phyloP scores from a whole-genome alignment of 202 grass and related monocot species.

The Zoysia matrella region DNA sequence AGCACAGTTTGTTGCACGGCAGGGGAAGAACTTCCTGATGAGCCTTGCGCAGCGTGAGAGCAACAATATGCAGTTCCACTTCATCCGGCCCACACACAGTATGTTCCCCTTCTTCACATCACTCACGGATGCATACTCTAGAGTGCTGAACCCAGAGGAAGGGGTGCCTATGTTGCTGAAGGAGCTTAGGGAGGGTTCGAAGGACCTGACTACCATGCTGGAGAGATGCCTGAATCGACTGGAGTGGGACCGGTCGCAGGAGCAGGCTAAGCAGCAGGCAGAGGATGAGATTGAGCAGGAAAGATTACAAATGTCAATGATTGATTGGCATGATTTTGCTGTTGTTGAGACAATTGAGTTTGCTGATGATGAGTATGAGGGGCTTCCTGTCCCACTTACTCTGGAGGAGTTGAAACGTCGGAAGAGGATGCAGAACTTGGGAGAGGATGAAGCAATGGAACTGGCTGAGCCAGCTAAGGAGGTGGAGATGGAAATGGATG shows the following conservation, averaged over 20 bases:
- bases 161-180: slow-evolving; percentile 44
- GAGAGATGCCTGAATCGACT: slow-evolving; percentile 84
- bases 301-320: slow-evolving; percentile 86
- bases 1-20: slow-evolving; percentile 87
- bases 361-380: slow-evolving; percentile 82
- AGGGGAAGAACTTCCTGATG: slow-evolving; percentile 84
- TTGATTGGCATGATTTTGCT: slow-evolving; percentile 97
- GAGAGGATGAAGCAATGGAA: slow-evolving; percentile 59
- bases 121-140: slow-evolving; percentile 80
- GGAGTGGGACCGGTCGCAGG: slow-evolving; percentile 93
- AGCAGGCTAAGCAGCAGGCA: slow-evolving; percentile 83
- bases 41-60: slow-evolving; percentile 66
- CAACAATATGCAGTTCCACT: slow-evolving; percentile 83
- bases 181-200: slow-evolving; percentile 56
- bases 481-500: slow-evolving; percentile 90
- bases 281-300: slow-evolving; percentile 97
- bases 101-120: slow-evolving; percentile 94
- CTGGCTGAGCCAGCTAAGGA: slow-evolving; percentile 71
- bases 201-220: slow-evolving; percentile 70
- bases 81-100: slow-evolving; percentile 91
- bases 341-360: slow-evolving; percentile 95
- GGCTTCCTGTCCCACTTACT: slow-evolving; percentile 76
- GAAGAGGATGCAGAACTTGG: slow-evolving; percentile 76
- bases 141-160: slow-evolving; percentile 66
- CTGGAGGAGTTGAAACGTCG: slow-evolving; percentile 80